Evolutionary conservation across 2,329 filamentous ascomycete genomes (phyloP).

Genomic region (Sarocladium oryzae): DNA sequence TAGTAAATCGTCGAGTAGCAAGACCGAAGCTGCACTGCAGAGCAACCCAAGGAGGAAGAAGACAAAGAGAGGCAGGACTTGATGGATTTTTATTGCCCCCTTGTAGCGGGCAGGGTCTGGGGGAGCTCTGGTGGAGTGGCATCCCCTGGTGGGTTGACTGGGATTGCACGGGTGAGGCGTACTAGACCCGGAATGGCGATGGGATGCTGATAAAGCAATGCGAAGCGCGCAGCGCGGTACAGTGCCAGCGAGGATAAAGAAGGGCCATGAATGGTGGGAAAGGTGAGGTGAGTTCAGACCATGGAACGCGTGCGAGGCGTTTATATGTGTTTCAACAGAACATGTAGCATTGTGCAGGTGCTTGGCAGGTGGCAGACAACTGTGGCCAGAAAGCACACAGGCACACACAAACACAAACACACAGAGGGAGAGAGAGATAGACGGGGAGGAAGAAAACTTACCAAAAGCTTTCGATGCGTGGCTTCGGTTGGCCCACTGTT

Average conservation of each 20-base stretch:
- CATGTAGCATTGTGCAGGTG: too few relatives aligned
- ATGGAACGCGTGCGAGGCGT: too few relatives aligned
- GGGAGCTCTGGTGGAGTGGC: constrained; percentile 30
- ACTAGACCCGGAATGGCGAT: constrained; percentile 36
- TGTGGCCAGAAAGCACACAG: too few relatives aligned
- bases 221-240: not conserved
- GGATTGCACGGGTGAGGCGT: constrained; percentile 44
- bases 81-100: constrained; percentile 45
- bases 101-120: constrained; percentile 40
- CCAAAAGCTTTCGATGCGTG: not conserved
- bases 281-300: too few relatives aligned
- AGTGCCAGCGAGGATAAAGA: not conserved
- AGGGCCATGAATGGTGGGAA: not conserved
- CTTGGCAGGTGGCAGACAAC: too few relatives aligned
- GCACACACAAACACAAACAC: too few relatives aligned
- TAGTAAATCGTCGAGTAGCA: constrained; percentile 38
- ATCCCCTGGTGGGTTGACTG: constrained; percentile 36
- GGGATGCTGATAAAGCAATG: constrained; percentile 30
- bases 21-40: constrained; percentile 13
- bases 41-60: constrained; percentile 23
- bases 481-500: too few relatives aligned
- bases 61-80: constrained; percentile 37
- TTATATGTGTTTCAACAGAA: too few relatives aligned
- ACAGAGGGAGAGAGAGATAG: too few relatives aligned
- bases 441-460: too few relatives aligned